Evolutionary conservation across 371 early-diverging fungal genomes (phyloP).

Genomic region (Haplosporangium sp.): DNA sequence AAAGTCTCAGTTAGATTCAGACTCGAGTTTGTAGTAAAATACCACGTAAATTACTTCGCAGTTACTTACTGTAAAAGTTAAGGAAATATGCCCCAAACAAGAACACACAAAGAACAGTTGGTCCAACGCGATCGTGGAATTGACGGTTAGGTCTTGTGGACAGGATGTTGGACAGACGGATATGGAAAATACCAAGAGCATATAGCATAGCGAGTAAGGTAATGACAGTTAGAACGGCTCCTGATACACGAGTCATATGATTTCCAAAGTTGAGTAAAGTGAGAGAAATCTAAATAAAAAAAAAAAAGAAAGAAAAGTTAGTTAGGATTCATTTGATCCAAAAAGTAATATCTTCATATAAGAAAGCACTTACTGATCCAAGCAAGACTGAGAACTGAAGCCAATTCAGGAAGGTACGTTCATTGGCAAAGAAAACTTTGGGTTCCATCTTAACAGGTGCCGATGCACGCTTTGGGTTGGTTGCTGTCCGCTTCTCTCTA

Average conservation of each 20-base stretch:
- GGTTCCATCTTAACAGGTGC: constrained; percentile 89
- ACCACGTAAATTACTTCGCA: not conserved
- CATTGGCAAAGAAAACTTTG: constrained; percentile 98
- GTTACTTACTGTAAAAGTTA: constrained; percentile 91
- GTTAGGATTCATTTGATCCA: constrained; percentile 1
- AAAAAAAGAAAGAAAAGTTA: not conserved
- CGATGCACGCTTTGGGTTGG: constrained; percentile 25
- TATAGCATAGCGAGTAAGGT: constrained; percentile 83
- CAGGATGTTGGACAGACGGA: constrained; percentile 66
- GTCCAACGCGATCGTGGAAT: constrained; percentile 64
- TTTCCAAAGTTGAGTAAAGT: constrained; percentile 82
- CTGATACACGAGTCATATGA: constrained; percentile 65
- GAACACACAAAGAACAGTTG: constrained; percentile 88
- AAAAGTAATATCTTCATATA: not conserved
- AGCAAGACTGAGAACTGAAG: constrained; percentile 75
- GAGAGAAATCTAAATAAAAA: constrained; percentile 58
- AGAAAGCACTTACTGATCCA: constrained; percentile 57
- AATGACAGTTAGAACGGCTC: constrained; percentile 78
- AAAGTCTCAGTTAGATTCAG: not conserved
- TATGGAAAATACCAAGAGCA: constrained; percentile 91
- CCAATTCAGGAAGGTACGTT: constrained; percentile 94
- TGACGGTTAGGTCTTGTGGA: constrained; percentile 34
- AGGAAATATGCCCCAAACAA: constrained; percentile 85
- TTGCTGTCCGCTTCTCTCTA: constrained; percentile 34
- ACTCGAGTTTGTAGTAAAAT: not conserved